Percentiles rank a stretch among this genome's conserved stretches.
Evolutionary conservation across 2,329 filamentous ascomycete genomes (phyloP).

Genomic region (Colletotrichum euphorbiae): DNA sequence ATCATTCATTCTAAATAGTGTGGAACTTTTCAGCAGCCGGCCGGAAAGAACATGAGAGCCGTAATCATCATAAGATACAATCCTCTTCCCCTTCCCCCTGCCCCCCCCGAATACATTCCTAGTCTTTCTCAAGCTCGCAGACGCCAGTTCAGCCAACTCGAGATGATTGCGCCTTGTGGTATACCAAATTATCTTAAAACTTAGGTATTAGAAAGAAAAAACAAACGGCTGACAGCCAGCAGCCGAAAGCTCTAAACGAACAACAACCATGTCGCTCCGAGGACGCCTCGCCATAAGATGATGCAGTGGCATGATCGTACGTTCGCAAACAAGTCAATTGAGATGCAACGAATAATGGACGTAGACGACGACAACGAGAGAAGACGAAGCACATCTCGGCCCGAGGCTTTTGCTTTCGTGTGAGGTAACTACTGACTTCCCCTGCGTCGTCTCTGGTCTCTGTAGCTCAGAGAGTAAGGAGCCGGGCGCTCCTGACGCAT

Average conservation of each 20-base stretch:
- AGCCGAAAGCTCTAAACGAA: constrained; percentile 5
- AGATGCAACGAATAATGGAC: background rate
- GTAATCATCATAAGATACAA: constrained; percentile 19
- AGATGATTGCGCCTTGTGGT: background rate
- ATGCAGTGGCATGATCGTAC: constrained; percentile 15
- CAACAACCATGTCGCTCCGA: constrained; percentile 2
- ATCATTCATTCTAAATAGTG: constrained; percentile 12
- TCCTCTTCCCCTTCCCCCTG: background rate
- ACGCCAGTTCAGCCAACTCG: background rate
- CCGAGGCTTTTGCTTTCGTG: too few species aligned
- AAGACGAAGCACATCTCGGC: background rate
- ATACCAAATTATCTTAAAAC: constrained; percentile 7
- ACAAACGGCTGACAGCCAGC: constrained; percentile 22
- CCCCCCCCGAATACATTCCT: too few species aligned
- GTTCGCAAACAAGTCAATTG: constrained; percentile 8
- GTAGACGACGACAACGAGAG: background rate
- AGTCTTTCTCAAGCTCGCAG: background rate
- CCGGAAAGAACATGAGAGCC: background rate
- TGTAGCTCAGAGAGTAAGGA: constrained; percentile 33
- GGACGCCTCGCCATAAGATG: constrained; percentile 33
- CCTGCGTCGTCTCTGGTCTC: constrained; percentile 30
- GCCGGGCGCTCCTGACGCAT: constrained; percentile 33
- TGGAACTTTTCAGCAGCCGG: constrained; percentile 21
- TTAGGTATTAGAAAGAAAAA: constrained; percentile 20
- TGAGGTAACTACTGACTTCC: constrained; percentile 23